Base-by-base conservation (phyloP, 768 basidiomycete species). In the Podaxis sp. region DNA sequence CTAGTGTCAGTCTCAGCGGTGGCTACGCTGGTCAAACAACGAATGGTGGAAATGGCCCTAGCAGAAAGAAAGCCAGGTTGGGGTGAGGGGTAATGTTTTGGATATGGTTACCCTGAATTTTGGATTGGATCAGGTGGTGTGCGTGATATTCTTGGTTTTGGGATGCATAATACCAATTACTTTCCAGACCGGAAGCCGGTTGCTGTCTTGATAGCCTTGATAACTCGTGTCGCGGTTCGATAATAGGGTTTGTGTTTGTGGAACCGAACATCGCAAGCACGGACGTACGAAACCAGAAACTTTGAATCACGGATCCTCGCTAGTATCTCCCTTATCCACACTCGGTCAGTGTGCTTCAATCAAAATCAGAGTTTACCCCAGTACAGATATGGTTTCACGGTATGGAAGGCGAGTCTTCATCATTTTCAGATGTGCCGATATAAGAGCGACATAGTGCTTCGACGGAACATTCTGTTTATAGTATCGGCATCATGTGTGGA, bases 61-160 rank as follows among this genome's bases (percentile, higher is more conserved):
- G 74, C 52, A 79, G 84, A 72, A 89, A 88, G 76, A 89, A 88
- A 69, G 74, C 82, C 27, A 78, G 86, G 66, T 66, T 88, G 50
- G 80, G 79, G 50, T 85, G 51, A 52, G 9, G 21, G 7, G 32
- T 1, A 32, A 32, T 9, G 32, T 32, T 18, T 7, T 27, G 6
- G 6, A 38, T 38, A 14, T 21, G 52, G 9, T 35, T 32, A 25
- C 16, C 14, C 13, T 21, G 14, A 21, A 23, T 40, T 40, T n/a
- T 5, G 23, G 21, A 36, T 38, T 37, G 21, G 28, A 48, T 50
- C 57, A 58, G 46, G 57, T 58, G 57, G 47, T 50, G 21, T 58
- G 23, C 50, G 23, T 50, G 48, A 27, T 50, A 38, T 50, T 58
- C 36, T 40, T 47, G 23, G 32, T 36, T 27, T 6, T 25, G 35